These are phyloP conservation scores for Cercospora zeae-maydis DNA, from an alignment of 2,329 filamentous ascomycete genomes.

Conservation along the genomic window DNA sequence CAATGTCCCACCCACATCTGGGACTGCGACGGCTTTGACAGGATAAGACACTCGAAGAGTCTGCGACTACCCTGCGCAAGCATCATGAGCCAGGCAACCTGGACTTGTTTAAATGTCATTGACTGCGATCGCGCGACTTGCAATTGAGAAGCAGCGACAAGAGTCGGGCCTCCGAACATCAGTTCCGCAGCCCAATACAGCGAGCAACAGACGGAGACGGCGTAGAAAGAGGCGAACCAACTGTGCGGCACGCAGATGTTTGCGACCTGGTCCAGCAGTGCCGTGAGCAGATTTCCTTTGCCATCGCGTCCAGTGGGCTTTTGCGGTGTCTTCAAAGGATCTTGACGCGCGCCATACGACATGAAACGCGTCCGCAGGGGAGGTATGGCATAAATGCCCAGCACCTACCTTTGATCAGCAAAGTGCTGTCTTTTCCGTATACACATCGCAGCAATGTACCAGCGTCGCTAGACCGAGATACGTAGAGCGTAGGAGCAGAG, in stretches of 20 bases:
- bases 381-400: slow-evolving; percentile 51
- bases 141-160: slow-evolving; percentile 47
- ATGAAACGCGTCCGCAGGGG: slow-evolving; percentile 55
- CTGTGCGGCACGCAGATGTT: slow-evolving; percentile 70
- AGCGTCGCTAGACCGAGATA: slow-evolving; percentile 22
- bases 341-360: slow-evolving; percentile 55
- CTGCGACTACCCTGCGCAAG: slow-evolving; percentile 70
- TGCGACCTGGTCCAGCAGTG: slow-evolving; percentile 46
- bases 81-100: slow-evolving; percentile 69
- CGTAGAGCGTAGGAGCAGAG: slow-evolving; percentile 18
- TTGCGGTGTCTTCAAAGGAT: slow-evolving; percentile 18
- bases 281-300: not conserved
- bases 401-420: slow-evolving; percentile 41
- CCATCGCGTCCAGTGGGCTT: not conserved
- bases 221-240: slow-evolving; percentile 89
- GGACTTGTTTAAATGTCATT: slow-evolving; percentile 62
- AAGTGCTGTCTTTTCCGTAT: not conserved
- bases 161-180: slow-evolving; percentile 50
- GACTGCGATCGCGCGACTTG: slow-evolving; percentile 32
- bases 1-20: slow-evolving; percentile 86
- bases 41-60: slow-evolving; percentile 67
- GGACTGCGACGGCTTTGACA: slow-evolving; percentile 65
- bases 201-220: slow-evolving; percentile 65
- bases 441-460: slow-evolving; percentile 19
- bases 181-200: slow-evolving; percentile 66